Percentiles rank a stretch among this genome's conserved stretches.
Conservation (phyloP, 768 basidiomycete genomes). For the Amanita rimosa region DNA sequence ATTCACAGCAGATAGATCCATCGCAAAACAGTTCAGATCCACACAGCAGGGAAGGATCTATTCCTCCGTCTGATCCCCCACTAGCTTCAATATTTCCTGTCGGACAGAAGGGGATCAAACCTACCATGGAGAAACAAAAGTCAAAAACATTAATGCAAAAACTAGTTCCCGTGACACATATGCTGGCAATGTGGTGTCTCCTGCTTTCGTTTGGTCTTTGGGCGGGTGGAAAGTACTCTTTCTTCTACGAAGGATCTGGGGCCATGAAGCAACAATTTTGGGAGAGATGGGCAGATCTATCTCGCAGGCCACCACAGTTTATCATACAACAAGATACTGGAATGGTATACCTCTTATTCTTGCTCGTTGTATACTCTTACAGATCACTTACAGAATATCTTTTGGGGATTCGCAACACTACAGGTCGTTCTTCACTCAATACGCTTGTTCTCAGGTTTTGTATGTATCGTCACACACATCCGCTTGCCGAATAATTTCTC, state of each 20-base stretch:
- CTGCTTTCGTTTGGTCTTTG: conserved; percentile 59
- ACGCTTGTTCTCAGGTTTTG: conserved; percentile 60
- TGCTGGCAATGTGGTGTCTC: conserved; percentile 52
- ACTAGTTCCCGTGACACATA: conserved; percentile 53
- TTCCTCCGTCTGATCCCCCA: conserved; percentile 29
- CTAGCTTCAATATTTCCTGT: conserved; percentile 34
- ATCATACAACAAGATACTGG: neutral
- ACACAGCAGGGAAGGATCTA: neutral
- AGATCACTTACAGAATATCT: conserved; percentile 46
- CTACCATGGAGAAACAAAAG: neutral
- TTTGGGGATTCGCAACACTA: conserved; percentile 71
- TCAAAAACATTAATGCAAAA: conserved; percentile 38
- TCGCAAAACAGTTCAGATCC: neutral
- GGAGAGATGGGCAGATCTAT: conserved; percentile 56
- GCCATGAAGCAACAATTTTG: conserved; percentile 23
- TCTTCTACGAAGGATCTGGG: conserved; percentile 20
- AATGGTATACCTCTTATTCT: neutral
- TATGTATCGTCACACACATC: conserved; percentile 24
- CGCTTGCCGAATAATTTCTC: neutral
- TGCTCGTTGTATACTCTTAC: conserved; percentile 1
- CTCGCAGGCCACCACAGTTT: conserved; percentile 13
- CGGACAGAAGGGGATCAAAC: neutral
- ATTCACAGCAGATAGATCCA: neutral
- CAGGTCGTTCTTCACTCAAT: conserved; percentile 63
- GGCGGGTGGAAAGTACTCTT: conserved; percentile 45